Percentiles rank a stretch among this genome's conserved stretches.
Conservation (phyloP, 2,329 filamentous ascomycete genomes). For the Diaporthe citriasiana region DNA sequence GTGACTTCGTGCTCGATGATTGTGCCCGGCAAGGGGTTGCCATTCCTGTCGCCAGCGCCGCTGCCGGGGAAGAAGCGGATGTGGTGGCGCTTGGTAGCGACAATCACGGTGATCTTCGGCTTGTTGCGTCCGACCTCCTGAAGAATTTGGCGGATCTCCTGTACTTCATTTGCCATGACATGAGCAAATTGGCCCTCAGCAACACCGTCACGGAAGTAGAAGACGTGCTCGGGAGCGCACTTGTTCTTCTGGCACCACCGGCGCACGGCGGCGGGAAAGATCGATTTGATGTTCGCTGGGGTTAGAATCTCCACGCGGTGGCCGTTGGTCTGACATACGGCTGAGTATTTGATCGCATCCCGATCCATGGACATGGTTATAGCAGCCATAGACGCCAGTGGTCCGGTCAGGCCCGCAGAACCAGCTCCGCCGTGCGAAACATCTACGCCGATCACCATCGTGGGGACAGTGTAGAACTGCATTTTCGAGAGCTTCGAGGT, state of each 20-base stretch:
- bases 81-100: conserved; percentile 95
- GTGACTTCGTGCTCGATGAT: conserved; percentile 92
- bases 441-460: conserved; percentile 91
- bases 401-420: conserved; percentile 57
- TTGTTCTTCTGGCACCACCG: conserved; percentile 73
- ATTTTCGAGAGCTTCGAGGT: conserved; percentile 67
- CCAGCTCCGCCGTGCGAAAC: conserved; percentile 87
- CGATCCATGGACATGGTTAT: conserved; percentile 86
- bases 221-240: conserved; percentile 78
- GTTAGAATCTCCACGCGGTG: conserved; percentile 84
- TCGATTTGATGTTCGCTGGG: conserved; percentile 72
- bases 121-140: conserved; percentile 51
- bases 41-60: conserved; percentile 77
- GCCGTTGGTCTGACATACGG: conserved; percentile 86
- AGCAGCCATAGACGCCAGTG: conserved; percentile 80
- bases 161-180: conserved; percentile 84
- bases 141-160: conserved; percentile 75
- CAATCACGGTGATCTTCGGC: conserved; percentile 84
- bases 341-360: conserved; percentile 81
- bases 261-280: conserved; percentile 75
- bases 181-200: conserved; percentile 87
- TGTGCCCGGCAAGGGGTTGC: conserved; percentile 87
- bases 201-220: conserved; percentile 95
- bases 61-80: conserved; percentile 87
- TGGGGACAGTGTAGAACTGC: conserved; percentile 66